Base-by-base conservation (phyloP, 1,284 basidiomycete genomes). In the Stereum hirsutum region DNA sequence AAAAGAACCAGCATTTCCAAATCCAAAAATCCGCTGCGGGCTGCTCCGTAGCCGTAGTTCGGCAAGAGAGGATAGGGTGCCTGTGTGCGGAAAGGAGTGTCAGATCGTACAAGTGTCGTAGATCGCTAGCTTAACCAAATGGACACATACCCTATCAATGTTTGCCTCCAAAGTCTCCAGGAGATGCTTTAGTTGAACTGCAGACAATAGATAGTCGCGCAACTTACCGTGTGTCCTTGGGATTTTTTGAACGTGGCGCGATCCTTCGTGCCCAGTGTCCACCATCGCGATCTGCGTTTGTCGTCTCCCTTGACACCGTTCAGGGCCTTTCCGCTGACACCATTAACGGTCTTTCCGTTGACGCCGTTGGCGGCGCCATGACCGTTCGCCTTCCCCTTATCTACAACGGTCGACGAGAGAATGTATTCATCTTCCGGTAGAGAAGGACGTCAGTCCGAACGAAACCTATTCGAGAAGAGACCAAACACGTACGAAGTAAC, bases 61-160 rank as follows among this genome's bases (percentile, higher is more conserved):
- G 64, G 54, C 25, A 64, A 50, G 15, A 64, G 44, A 3, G 62
- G 62, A 41, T 57, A 53, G 15, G 64, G 63, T 0, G 63, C 63
- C 60, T 62, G 46, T 14, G 20, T 6, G 4, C 11, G n/a, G 21
- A 28, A 41, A 21, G 21, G 27, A 34, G 17, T 14, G 20, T 34
- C 17, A 17, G 26, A 19, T 17, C n/a, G n/a, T n/a, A n/a, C n/a
- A n/a, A n/a, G n/a, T n/a, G n/a, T n/a, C n/a, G n/a, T n/a, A n/a
- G n/a, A n/a, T n/a, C n/a, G n/a, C n/a, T n/a, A n/a, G n/a, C n/a
- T n/a, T n/a, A n/a, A n/a, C n/a, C n/a, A n/a, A n/a, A n/a, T n/a
- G n/a, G n/a, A n/a, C n/a, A n/a, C n/a, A n/a, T n/a, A n/a, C n/a
- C n/a, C n/a, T n/a, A n/a, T n/a, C n/a, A n/a, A n/a, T n/a, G n/a